Evolutionary conservation across 768 basidiomycete genomes (phyloP), one percentile per base, ranked within the genome.

Genomic region (Naganishia friedmannii): DNA sequence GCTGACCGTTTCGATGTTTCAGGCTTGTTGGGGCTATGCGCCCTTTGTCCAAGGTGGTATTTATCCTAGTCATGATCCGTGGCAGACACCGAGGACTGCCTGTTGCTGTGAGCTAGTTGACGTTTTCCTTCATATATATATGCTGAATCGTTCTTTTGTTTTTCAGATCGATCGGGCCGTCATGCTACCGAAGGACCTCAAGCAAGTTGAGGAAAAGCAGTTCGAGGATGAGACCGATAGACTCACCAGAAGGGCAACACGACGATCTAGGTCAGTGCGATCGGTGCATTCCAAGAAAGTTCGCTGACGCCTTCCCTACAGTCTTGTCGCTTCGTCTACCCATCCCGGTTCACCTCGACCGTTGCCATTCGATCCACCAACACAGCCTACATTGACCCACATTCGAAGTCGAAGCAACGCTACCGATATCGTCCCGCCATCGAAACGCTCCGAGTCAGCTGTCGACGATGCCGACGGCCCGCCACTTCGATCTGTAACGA

Each of bases 41-140:
- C 17, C 86, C 89, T 0, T 81, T 96, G 6, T 93, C 93, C 0
- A 98, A 98, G 80, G 85, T 98, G 42, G 87, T 98, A 68, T 74
- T 97, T 31, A 88, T 88, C 76, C 79, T 86, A 12, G 92, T 98
- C 74, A 98, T 98, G 92, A 85, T 99, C 71, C 90, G 96, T 69
- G 93, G 93, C 9, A 86, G 92, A 15, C 93, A 97, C 80, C 88
- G 93, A 56, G 91, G 92, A 31, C 60, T 81, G 21, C 79, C 80
- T 13, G 77, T 77, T 7, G 79, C 79, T 60, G 75, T 77, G 42
- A 75, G 74, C 73, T 9, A 28, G 31, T 17, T 65, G 17, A 28
- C 15, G 26, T 19, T 23, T 17, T 58, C 19, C 12, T 13, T 21
- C 12, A n/a, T 29, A 7, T 34, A 17, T 29, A 46, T n/a, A 53